A percentile compares a stretch with the other conserved stretches of the same genome.
phyloP scores from a whole-genome alignment of 108 stramenopile species.

The Cyclotella choctawhatcheeana region DNA sequence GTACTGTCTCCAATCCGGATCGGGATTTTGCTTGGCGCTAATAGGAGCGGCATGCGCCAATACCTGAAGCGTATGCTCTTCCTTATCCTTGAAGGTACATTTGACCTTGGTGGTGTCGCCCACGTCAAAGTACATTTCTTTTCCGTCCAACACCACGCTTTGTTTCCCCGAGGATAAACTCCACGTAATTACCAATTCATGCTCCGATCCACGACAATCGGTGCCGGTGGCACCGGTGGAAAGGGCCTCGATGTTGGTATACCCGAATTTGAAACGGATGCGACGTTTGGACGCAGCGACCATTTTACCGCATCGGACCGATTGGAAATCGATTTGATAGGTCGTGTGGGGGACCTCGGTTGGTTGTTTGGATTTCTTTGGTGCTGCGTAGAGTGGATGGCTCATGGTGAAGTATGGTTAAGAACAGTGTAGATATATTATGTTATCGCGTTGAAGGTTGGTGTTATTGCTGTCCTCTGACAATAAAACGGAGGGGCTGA shows the following conservation, averaged over 20 bases:
- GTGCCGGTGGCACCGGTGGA: conserved; percentile 33
- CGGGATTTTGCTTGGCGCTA: conserved; percentile 29
- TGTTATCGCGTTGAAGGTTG: too few species aligned
- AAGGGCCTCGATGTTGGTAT: conserved; percentile 42
- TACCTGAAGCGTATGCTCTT: conserved; percentile 19
- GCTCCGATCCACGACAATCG: conserved; percentile 58
- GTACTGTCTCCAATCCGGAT: conserved; percentile 51
- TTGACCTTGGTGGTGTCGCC: conserved; percentile 44
- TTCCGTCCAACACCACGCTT: conserved; percentile 26
- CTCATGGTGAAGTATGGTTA: conserved; percentile 19
- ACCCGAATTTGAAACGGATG: conserved; percentile 62
- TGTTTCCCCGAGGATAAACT: conserved; percentile 53
- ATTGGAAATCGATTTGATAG: conserved; percentile 54
- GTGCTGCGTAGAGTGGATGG: conserved; percentile 14
- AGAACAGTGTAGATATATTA: too few species aligned
- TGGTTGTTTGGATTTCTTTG: conserved; percentile 10
- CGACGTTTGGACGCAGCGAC: conserved; percentile 47
- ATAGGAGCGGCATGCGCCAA: conserved; percentile 28
- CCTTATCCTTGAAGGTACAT: conserved; percentile 52
- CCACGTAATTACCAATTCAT: conserved; percentile 52
- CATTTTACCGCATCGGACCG: conserved; percentile 46
- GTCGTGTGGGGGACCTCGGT: conserved; percentile 31
- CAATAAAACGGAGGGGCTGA: too few species aligned
- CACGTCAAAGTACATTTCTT: conserved; percentile 40
- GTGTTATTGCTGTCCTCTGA: too few species aligned